Base-by-base conservation (phyloP, 805 yeast species). In the Metschnikowia arizonensis region DNA sequence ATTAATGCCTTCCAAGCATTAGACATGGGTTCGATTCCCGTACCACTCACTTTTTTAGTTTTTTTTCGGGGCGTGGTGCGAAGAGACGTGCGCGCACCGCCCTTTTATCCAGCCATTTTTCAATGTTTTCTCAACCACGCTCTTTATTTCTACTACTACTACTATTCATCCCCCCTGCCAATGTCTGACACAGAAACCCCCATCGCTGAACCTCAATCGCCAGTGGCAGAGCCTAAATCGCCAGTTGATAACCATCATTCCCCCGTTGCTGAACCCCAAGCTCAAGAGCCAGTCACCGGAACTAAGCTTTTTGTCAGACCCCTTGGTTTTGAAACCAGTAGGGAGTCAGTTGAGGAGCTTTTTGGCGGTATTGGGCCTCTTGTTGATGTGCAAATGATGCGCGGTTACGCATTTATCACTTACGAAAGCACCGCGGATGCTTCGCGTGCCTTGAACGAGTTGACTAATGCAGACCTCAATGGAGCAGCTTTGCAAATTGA, bases 361-460 rank as follows among this genome's bases (percentile, higher is more conserved):
- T 85, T 85, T 61, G 63, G 80, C 17, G 76, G 79, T 46, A 75
- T 74, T 49, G 95, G 91, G 55, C 77, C 84, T 40, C 68, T 85
- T 57, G 72, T 74, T 50, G 88, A 83, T 59, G 79, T 83, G 43
- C 81, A 81, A 62, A 66, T 85, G 55, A 74, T 83, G 76, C 83
- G 85, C 58, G 96, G 96, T 34, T 86, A 82, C 60, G 97, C 95
- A 21, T 90, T 88, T 63, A 85, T 91, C 49, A 95, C 90, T 64
- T 93, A 81, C 59, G 88, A 81, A 62, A 78, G 76, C 52, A 74
- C 79, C 35, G 82, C 76, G 48, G 73, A 67, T 50, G 82, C 82
- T 37, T 62, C 64, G 46, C 66, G 62, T 47, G 83, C 83, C 6
- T 68, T 72, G 50, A 74, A 71, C 40, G 68, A 75, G 32, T 70